Conservation (phyloP, 176 grass and related monocot genomes). For the Tuctoria greenei region DNA sequence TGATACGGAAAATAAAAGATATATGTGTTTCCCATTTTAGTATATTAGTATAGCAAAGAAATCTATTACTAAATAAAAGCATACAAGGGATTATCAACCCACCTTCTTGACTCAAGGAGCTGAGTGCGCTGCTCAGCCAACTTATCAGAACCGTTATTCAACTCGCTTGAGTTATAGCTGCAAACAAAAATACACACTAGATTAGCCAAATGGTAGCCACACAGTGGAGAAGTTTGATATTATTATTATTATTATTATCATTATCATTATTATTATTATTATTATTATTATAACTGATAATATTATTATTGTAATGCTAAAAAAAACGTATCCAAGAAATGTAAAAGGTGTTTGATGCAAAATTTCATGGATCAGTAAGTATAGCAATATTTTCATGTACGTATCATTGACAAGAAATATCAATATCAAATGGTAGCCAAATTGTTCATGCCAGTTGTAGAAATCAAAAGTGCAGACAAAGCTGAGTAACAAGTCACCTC, state of each 20-base stretch:
- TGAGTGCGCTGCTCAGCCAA: constrained; percentile 61
- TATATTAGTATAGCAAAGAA: neutral
- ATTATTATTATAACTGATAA: neutral
- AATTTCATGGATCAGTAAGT: neutral
- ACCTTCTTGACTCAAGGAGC: constrained; percentile 62
- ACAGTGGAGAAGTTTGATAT: constrained; percentile 13
- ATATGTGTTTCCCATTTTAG: neutral
- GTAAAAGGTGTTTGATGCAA: neutral
- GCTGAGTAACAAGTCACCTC: constrained; percentile 49
- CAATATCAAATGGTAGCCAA: neutral
- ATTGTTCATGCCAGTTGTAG: neutral
- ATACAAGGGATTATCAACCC: neutral
- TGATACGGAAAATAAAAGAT: constrained; percentile 14
- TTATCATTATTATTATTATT: neutral
- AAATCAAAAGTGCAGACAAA: neutral
- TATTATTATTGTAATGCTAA: too few relatives aligned
- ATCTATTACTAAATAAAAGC: neutral
- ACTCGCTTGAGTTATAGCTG: constrained; percentile 76
- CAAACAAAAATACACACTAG: constrained; percentile 22
- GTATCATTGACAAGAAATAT: neutral
- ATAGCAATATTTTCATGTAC: neutral
- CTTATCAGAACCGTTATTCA: constrained; percentile 51
- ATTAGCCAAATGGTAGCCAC: constrained; percentile 27
- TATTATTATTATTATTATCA: neutral
- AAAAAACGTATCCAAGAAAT: too few relatives aligned